Conservation (phyloP, 179 eudicot genomes). For the Heliamphora ciliata region DNA sequence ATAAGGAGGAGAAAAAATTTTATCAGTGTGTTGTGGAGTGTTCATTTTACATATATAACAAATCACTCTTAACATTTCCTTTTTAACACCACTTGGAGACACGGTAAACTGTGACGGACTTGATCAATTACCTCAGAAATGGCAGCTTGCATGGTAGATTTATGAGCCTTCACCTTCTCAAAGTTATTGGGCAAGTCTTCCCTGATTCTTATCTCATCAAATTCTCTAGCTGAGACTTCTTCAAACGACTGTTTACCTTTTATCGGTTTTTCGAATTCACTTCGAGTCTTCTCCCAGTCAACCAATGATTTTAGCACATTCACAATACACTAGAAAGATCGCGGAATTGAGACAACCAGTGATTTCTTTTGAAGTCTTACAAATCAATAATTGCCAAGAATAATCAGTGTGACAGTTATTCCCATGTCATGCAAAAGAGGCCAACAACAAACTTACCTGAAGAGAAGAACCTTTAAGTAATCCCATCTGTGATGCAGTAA, state of each 20-base stretch:
- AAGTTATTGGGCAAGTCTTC: slow-evolving; percentile 58
- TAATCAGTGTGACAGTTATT: not conserved
- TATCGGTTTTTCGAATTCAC: slow-evolving; percentile 45
- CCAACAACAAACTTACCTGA: slow-evolving; percentile 46
- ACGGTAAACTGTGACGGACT: not conserved
- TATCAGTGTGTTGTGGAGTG: not conserved
- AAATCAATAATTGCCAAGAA: not conserved
- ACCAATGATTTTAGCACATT: slow-evolving; percentile 83
- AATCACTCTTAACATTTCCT: not conserved
- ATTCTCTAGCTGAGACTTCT: slow-evolving; percentile 41
- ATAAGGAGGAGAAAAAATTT: not conserved
- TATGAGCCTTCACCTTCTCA: slow-evolving; percentile 94
- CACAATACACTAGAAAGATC: slow-evolving; percentile 69
- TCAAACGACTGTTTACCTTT: slow-evolving; percentile 33
- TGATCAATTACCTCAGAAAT: slow-evolving; percentile 58
- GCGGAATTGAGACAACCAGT: slow-evolving; percentile 19
- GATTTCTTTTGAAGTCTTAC: not conserved
- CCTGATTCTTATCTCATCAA: slow-evolving; percentile 33
- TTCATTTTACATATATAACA: not conserved
- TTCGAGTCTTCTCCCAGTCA: slow-evolving; percentile 75
- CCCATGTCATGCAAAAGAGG: not conserved
- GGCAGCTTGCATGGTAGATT: slow-evolving; percentile 81
- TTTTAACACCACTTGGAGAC: not conserved
- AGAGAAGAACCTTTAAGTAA: slow-evolving; percentile 81
- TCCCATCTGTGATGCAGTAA: slow-evolving; percentile 63